phyloP scores from a whole-genome alignment of 2,329 filamentous ascomycete species.

The Sclerotinia subarctica region DNA sequence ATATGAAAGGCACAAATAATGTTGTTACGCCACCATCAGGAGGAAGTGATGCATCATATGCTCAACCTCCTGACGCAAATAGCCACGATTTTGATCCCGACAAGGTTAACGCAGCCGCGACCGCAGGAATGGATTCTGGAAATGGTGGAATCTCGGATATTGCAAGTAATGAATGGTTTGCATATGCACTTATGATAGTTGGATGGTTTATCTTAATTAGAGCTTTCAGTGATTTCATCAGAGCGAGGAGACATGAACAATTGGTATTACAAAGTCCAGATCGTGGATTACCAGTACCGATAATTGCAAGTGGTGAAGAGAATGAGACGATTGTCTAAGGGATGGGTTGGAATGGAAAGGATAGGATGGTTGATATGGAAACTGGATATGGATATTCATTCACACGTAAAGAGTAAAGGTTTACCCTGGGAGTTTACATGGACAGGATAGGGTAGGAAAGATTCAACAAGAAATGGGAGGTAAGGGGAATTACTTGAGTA shows the following conservation, averaged over 20 bases:
- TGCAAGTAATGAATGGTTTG: slow-evolving; percentile 78
- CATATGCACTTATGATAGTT: slow-evolving; percentile 91
- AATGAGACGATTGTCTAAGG: slow-evolving; percentile 70
- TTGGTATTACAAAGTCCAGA: slow-evolving; percentile 91
- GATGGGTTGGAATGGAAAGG: not conserved
- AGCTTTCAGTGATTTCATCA: slow-evolving; percentile 86
- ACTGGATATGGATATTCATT: slow-evolving; percentile 11
- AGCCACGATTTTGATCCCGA: slow-evolving; percentile 81
- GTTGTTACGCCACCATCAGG: slow-evolving; percentile 41
- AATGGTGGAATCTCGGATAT: slow-evolving; percentile 54
- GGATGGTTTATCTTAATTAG: slow-evolving; percentile 98
- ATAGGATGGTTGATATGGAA: slow-evolving; percentile 5
- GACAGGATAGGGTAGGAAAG: slow-evolving; percentile 4
- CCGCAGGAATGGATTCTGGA: slow-evolving; percentile 40
- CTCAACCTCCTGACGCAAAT: slow-evolving; percentile 81
- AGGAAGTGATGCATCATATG: slow-evolving; percentile 54
- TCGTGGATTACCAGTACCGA: slow-evolving; percentile 75
- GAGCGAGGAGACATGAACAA: slow-evolving; percentile 85
- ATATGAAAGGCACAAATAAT: slow-evolving; percentile 69
- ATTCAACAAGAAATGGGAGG: slow-evolving; percentile 7
- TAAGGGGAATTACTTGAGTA: not conserved
- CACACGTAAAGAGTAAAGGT: slow-evolving; percentile 12
- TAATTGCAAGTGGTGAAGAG: slow-evolving; percentile 82
- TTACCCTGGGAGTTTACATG: slow-evolving; percentile 19
- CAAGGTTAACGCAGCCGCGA: slow-evolving; percentile 51